Conservation (phyloP, 495 filamentous ascomycete genomes). For the Trichocladium uniseriatum region DNA sequence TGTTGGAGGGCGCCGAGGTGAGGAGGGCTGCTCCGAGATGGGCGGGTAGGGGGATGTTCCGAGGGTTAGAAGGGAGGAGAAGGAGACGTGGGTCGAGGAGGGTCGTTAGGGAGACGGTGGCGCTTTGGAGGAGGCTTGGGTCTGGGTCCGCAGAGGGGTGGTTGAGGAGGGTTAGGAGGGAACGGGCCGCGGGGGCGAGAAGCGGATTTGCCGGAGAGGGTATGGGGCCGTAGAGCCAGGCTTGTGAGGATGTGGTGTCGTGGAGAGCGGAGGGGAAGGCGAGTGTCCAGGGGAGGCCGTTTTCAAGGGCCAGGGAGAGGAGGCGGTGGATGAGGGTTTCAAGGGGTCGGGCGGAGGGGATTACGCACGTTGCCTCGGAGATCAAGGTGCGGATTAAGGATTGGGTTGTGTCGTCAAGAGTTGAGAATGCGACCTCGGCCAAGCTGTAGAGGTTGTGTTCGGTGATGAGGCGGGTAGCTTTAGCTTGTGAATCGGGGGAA, state of each 20-base stretch:
- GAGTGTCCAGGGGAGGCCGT: slow-evolving; percentile 15
- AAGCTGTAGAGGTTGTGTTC: slow-evolving; percentile 4
- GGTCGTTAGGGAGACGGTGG: slow-evolving; percentile 2
- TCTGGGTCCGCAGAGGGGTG: not conserved
- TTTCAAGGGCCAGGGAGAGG: slow-evolving; percentile 13
- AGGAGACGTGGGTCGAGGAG: slow-evolving; percentile 16
- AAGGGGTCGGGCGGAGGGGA: not conserved
- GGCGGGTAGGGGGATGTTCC: not conserved
- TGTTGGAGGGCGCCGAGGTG: slow-evolving; percentile 4
- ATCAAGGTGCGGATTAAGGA: not conserved
- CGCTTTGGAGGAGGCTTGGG: not conserved
- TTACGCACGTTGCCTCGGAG: not conserved
- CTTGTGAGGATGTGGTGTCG: not conserved
- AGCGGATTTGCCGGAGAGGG: not conserved
- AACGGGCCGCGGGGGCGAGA: not conserved
- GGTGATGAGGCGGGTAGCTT: not conserved
- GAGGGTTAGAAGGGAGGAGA: slow-evolving; percentile 1
- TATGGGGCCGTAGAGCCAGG: slow-evolving; percentile 3
- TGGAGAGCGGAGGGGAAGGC: slow-evolving; percentile 8
- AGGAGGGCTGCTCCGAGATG: not conserved
- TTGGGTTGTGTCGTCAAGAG: not conserved
- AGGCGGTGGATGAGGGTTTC: not conserved
- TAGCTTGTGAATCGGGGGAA: not conserved
- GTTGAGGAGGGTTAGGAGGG: slow-evolving; percentile 9
- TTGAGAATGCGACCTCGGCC: not conserved